Conservation (phyloP, 345 rosid genomes). For the Lagerstroemia speciosa region DNA sequence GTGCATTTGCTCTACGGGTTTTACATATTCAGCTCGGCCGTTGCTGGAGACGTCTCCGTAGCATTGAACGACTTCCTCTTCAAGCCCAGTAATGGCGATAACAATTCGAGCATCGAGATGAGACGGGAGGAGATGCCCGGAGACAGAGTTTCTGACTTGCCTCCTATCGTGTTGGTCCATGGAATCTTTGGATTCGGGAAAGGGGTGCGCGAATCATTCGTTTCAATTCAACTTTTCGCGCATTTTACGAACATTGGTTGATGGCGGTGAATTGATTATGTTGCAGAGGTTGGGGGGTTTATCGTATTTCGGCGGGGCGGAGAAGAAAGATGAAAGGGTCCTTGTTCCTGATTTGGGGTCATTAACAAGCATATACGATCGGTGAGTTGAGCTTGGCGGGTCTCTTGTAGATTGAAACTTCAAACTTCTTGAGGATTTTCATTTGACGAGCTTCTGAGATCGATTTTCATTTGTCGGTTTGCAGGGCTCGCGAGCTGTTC, state of each 20-base stretch:
- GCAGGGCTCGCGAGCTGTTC: slow-evolving; percentile 92
- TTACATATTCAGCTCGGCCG: slow-evolving; percentile 81
- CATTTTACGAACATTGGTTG: not conserved
- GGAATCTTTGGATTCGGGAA: slow-evolving; percentile 99
- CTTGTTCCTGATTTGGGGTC: slow-evolving; percentile 98
- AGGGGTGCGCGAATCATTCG: slow-evolving; percentile 43
- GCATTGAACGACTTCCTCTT: slow-evolving; percentile 39
- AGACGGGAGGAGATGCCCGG: slow-evolving; percentile 25
- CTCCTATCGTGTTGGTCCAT: slow-evolving; percentile 91
- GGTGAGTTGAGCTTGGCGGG: slow-evolving; percentile 26
- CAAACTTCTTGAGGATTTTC: not conserved
- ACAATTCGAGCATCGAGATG: not conserved
- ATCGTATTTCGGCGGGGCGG: slow-evolving; percentile 98
- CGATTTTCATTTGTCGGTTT: slow-evolving; percentile 11
- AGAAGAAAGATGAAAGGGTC: slow-evolving; percentile 92
- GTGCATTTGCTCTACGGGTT: slow-evolving; percentile 74
- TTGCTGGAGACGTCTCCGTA: slow-evolving; percentile 78
- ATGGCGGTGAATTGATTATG: not conserved
- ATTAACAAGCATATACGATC: slow-evolving; percentile 76
- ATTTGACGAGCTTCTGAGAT: not conserved
- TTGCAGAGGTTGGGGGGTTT: slow-evolving; percentile 73
- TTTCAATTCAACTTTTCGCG: not conserved
- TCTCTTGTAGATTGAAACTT: not conserved
- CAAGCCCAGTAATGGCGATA: slow-evolving; percentile 25
- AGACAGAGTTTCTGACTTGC: slow-evolving; percentile 27